Evolutionary conservation across 2,329 filamentous ascomycete genomes (phyloP).

Genomic region (Hymenoscyphus salicellus): DNA sequence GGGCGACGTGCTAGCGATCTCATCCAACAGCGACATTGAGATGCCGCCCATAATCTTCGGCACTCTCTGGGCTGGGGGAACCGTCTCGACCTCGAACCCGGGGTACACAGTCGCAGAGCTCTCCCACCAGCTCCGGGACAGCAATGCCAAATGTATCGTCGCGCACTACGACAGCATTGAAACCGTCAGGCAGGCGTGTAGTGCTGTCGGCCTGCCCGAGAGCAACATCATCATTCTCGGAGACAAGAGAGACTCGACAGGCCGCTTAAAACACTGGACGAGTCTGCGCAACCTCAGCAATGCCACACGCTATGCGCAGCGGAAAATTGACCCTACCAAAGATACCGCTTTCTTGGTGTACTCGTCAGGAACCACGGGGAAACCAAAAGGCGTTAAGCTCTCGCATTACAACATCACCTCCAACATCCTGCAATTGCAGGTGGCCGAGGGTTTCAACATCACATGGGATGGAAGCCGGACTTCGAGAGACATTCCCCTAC

Average conservation of each 20-base stretch:
- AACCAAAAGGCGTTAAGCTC: conserved; percentile 78
- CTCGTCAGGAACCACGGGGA: conserved; percentile 73
- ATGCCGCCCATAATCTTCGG: conserved; percentile 73
- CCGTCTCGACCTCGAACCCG: conserved; percentile 77
- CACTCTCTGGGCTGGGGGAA: conserved; percentile 74
- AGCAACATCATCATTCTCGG: conserved; percentile 73
- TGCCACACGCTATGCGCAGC: conserved; percentile 44
- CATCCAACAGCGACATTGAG: conserved; percentile 80
- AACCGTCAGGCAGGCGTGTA: conserved; percentile 63
- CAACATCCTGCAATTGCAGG: conserved; percentile 43
- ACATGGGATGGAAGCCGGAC: not conserved
- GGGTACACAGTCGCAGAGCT: conserved; percentile 78
- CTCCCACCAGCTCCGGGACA: conserved; percentile 75
- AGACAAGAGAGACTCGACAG: conserved; percentile 54
- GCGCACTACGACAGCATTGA: conserved; percentile 67
- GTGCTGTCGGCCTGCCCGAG: conserved; percentile 62
- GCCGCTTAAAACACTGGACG: conserved; percentile 63
- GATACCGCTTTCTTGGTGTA: conserved; percentile 82
- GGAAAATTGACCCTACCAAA: conserved; percentile 66
- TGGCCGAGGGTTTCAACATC: conserved; percentile 54
- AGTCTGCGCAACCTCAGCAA: conserved; percentile 37
- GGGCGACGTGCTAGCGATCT: conserved; percentile 76
- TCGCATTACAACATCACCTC: conserved; percentile 15
- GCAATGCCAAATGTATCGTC: conserved; percentile 66
- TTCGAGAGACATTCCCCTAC: not conserved